phyloP scores from a whole-genome alignment of 768 basidiomycete genomes.

The Termitomyces bulborhizus region DNA sequence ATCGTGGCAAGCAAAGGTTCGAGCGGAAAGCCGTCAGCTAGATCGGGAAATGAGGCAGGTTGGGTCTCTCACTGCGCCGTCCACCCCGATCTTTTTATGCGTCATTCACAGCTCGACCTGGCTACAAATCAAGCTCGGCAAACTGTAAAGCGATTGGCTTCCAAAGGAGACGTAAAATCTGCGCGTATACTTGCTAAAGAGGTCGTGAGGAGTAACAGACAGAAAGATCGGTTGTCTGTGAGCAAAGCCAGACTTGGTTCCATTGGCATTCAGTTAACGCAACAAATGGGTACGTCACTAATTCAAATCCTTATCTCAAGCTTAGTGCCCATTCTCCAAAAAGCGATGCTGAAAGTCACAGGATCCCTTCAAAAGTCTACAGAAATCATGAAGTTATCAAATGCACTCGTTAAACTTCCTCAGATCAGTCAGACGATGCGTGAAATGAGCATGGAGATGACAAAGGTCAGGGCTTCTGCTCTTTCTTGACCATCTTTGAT shows the following conservation, averaged over 20 bases:
- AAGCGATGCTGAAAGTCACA: slow-evolving; percentile 95
- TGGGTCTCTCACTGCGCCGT: slow-evolving; percentile 22
- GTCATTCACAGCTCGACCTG: slow-evolving; percentile 58
- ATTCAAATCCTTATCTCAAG: not conserved
- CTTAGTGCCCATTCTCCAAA: not conserved
- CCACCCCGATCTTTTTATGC: slow-evolving; percentile 14
- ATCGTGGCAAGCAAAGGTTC: slow-evolving; percentile 86
- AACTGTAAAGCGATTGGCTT: slow-evolving; percentile 83
- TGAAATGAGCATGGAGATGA: slow-evolving; percentile 99
- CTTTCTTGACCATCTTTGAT: not conserved
- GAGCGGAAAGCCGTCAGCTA: slow-evolving; percentile 72
- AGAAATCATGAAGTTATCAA: slow-evolving; percentile 99
- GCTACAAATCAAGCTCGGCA: slow-evolving; percentile 76
- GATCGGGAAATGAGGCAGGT: slow-evolving; percentile 98
- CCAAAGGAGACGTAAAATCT: slow-evolving; percentile 88
- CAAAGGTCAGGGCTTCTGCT: slow-evolving; percentile 55
- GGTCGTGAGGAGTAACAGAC: slow-evolving; percentile 91
- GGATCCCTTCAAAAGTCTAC: slow-evolving; percentile 97
- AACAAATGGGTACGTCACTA: slow-evolving; percentile 79
- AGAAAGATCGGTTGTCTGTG: slow-evolving; percentile 87
- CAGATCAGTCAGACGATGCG: slow-evolving; percentile 92
- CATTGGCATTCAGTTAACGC: slow-evolving; percentile 81
- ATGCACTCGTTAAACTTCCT: slow-evolving; percentile 83
- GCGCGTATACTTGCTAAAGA: slow-evolving; percentile 90
- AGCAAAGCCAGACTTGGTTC: slow-evolving; percentile 91